Evolutionary conservation across 768 basidiomycete genomes (phyloP), one percentile per base, ranked within the genome.

Genomic region (Pleurotus sapidus): DNA sequence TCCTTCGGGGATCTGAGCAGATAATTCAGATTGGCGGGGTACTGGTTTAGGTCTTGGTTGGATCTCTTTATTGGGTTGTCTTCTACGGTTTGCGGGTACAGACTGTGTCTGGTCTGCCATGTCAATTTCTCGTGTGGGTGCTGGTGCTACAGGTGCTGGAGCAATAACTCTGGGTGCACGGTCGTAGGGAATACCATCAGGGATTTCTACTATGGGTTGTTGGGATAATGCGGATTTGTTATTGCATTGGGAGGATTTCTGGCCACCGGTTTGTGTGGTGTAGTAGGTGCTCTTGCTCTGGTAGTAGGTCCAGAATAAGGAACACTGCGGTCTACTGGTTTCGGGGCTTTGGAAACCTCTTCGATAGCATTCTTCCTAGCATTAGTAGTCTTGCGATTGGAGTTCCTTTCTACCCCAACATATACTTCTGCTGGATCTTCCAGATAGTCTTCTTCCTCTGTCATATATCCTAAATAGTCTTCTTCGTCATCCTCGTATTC

Each of bases 1-100:
- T 43, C n/a, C 18, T 20, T 47, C 46, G 2, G 17, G 15, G 3
- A 47, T 24, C 5, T 47, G 46, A 47, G 56, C 37, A 20, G 56
- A 49, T 25, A 56, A 17, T 56, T 56, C 55, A 48, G 55, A 56
- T 37, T 56, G 55, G 0, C 45, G 8, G 6, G 27, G 27, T 5
- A 30, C 27, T 8, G 27, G 27, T 30, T 30, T 30, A 9, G 27
- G 27, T 30, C 27, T 30, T 0, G 27, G 2, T 30, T 30, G 27
- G 5, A 30, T 30, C 2, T 30, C 27, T 7, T 30, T 30, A 1
- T 30, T 42, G 8, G 11, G 24, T 11, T 43, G n/a, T 43, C 20
- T n/a, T 43, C 15, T 12, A 9, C n/a, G 20, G 8, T 43, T 43
- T 7, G 27, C 6, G 5, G 6, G 27, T 7, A 0, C 27, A 30